Conservation (phyloP, 257 asterid genomes). For the Linaria vulgaris region DNA sequence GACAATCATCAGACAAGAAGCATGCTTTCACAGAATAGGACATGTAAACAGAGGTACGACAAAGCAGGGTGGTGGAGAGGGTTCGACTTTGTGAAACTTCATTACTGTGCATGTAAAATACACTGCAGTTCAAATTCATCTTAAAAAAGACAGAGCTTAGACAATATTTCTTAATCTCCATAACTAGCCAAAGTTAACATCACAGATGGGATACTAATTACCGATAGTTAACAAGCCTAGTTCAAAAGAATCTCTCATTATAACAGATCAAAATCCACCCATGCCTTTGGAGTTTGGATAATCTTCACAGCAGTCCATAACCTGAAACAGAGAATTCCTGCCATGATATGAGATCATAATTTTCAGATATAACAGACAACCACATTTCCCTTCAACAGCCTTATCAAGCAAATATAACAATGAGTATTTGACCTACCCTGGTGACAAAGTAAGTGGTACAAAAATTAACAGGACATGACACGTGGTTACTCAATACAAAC, state of each 20-base stretch:
- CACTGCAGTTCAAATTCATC: too few relatives aligned
- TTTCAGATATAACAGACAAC: background rate
- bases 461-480: background rate
- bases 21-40: too few relatives aligned
- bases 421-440: too few relatives aligned
- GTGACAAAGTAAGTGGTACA: background rate
- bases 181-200: background rate
- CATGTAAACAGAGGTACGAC: too few relatives aligned
- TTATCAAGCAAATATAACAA: too few relatives aligned
- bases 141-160: conserved; percentile 8
- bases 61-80: too few relatives aligned
- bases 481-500: background rate
- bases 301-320: conserved; percentile 19
- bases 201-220: conserved; percentile 22
- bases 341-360: conserved; percentile 17
- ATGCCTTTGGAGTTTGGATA: too few relatives aligned
- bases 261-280: conserved; percentile 15
- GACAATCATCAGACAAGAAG: too few relatives aligned
- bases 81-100: too few relatives aligned
- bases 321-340: conserved; percentile 25
- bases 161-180: conserved; percentile 18
- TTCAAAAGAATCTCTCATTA: conserved; percentile 24
- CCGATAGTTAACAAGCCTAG: conserved; percentile 20
- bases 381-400: background rate
- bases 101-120: too few relatives aligned